A percentile compares a stretch with the other conserved stretches of the same genome.
These are phyloP conservation scores for Starmera dryadoides DNA, from an alignment of 805 yeast species.

Conservation along the genomic window DNA sequence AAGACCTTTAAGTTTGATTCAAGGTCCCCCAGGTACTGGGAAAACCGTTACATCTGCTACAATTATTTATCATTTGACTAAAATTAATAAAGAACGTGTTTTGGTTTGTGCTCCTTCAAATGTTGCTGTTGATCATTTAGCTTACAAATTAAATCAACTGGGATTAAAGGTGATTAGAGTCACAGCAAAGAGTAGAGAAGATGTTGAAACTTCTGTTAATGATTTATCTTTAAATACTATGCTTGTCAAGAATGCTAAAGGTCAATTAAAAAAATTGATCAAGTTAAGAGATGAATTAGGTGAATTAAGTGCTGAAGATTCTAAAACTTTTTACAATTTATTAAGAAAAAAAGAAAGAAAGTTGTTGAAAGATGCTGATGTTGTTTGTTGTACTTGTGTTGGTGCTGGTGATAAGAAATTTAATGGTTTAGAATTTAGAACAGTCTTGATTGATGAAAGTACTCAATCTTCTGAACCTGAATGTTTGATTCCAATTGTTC, in stretches of 20 bases:
- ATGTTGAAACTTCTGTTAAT: constrained; percentile 58
- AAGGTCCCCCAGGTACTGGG: constrained; percentile 97
- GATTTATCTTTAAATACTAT: constrained; percentile 50
- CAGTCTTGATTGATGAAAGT: constrained; percentile 86
- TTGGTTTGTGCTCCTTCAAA: constrained; percentile 94
- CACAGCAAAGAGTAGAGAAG: constrained; percentile 73
- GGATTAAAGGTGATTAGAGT: constrained; percentile 77
- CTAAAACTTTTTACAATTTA: constrained; percentile 33
- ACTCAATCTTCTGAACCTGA: constrained; percentile 95
- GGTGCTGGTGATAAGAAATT: constrained; percentile 82
- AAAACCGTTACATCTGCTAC: constrained; percentile 92
- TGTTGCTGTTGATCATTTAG: constrained; percentile 89
- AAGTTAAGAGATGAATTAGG: constrained; percentile 58
- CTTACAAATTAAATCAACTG: constrained; percentile 58
- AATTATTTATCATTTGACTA: constrained; percentile 68
- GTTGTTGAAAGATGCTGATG: constrained; percentile 54
- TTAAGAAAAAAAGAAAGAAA: constrained; percentile 41
- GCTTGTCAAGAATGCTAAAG: constrained; percentile 41
- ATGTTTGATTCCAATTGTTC: constrained; percentile 78
- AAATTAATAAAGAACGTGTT: constrained; percentile 53
- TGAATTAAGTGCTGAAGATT: constrained; percentile 54
- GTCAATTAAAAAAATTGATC: constrained; percentile 51
- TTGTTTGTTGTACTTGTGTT: constrained; percentile 85
- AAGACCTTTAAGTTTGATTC: constrained; percentile 73
- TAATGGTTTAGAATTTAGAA: constrained; percentile 47